A percentile compares a stretch with the other conserved stretches of the same genome.
These are phyloP conservation scores for Lasiosphaeriaceae sp. DNA, from an alignment of 495 filamentous ascomycete genomes.

Conservation along the genomic window DNA sequence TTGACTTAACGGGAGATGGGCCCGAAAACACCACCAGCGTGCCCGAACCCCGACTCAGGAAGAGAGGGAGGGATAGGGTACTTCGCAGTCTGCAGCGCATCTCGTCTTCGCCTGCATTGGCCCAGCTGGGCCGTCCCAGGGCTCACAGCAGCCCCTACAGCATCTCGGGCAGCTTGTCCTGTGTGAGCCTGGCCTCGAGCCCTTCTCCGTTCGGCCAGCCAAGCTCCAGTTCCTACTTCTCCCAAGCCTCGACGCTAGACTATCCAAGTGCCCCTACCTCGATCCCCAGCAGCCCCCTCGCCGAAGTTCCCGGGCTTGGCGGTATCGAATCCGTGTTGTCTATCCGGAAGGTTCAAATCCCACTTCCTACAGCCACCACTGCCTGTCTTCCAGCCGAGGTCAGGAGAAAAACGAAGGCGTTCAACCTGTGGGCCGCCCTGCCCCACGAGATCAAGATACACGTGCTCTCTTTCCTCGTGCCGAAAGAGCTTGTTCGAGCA, in stretches of 20 bases:
- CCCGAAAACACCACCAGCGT: slow-evolving; percentile 2
- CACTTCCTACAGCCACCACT: slow-evolving; percentile 38
- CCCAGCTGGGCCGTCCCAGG: slow-evolving; percentile 59
- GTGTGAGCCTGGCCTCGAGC: slow-evolving; percentile 70
- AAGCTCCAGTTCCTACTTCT: slow-evolving; percentile 53
- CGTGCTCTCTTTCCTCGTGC: slow-evolving; percentile 70
- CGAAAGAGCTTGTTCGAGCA: slow-evolving; percentile 77
- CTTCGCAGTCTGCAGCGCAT: slow-evolving; percentile 81
- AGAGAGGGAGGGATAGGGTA: slow-evolving; percentile 69
- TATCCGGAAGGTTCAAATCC: slow-evolving; percentile 29
- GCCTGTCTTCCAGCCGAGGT: slow-evolving; percentile 65
- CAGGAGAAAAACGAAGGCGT: slow-evolving; percentile 40
- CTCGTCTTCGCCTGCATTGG: slow-evolving; percentile 77
- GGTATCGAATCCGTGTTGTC: slow-evolving; percentile 33
- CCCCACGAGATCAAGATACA: slow-evolving; percentile 77
- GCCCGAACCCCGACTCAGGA: slow-evolving; percentile 54
- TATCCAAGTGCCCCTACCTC: slow-evolving; percentile 65
- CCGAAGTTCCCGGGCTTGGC: slow-evolving; percentile 32
- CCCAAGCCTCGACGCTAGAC: slow-evolving; percentile 52
- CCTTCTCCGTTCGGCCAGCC: slow-evolving; percentile 48
- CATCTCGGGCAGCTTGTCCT: slow-evolving; percentile 61
- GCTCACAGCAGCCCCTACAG: slow-evolving; percentile 63
- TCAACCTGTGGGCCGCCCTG: slow-evolving; percentile 77
- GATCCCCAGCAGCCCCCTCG: slow-evolving; percentile 46
- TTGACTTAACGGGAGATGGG: background rate